Evolutionary conservation across 2,329 filamentous ascomycete genomes (phyloP).

Genomic region (Alternaria tenuissima): DNA sequence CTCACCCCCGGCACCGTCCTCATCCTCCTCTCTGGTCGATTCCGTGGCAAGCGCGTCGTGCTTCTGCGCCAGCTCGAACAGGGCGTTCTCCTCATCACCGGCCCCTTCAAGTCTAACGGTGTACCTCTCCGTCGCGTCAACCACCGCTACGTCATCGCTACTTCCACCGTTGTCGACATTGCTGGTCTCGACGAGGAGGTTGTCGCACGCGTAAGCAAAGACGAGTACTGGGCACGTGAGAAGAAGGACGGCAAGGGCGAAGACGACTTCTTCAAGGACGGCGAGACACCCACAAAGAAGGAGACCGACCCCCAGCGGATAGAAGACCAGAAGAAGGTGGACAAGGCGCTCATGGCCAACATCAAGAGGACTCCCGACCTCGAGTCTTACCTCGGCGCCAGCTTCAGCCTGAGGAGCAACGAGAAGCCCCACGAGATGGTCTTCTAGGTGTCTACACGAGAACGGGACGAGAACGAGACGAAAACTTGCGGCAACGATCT

Average conservation of each 20-base stretch:
- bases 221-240: slow-evolving; percentile 96
- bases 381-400: slow-evolving; percentile 87
- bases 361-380: slow-evolving; percentile 98
- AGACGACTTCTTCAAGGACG: slow-evolving; percentile 98
- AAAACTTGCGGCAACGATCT: not conserved
- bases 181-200: slow-evolving; percentile 75
- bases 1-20: slow-evolving; percentile 94
- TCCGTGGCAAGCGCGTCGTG: slow-evolving; percentile 99
- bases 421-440: slow-evolving; percentile 99
- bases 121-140: slow-evolving; percentile 94
- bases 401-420: slow-evolving; percentile 97
- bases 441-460: slow-evolving; percentile 65
- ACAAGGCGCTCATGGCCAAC: slow-evolving; percentile 89
- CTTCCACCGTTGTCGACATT: slow-evolving; percentile 83
- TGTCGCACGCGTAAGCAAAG: slow-evolving; percentile 77
- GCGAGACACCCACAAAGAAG: slow-evolving; percentile 93
- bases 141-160: slow-evolving; percentile 91
- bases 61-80: slow-evolving; percentile 96
- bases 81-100: slow-evolving; percentile 97
- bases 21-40: slow-evolving; percentile 98
- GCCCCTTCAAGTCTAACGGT: slow-evolving; percentile 99
- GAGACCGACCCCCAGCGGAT: slow-evolving; percentile 87
- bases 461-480: not conserved
- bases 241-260: slow-evolving; percentile 92
- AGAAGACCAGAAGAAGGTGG: slow-evolving; percentile 97